Percentiles rank a stretch among this genome's conserved stretches.
Evolutionary conservation across 2,329 filamentous ascomycete species (phyloP).

Genomic region (Xylaria sp.): DNA sequence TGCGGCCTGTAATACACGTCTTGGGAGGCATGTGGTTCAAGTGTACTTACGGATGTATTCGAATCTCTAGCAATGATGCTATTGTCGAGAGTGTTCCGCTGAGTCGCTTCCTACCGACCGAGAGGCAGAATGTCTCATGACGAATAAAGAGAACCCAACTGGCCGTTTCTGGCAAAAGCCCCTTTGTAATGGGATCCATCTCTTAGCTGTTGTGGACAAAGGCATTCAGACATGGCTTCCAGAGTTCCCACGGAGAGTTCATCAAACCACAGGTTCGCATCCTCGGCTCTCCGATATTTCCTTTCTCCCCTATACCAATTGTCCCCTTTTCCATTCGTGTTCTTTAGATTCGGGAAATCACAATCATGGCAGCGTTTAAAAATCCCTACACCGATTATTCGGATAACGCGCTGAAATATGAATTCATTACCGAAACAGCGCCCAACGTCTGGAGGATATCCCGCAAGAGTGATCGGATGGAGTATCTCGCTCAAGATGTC

Average conservation of each 20-base stretch:
- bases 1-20: too few species aligned
- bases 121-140: constrained; percentile 17
- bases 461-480: constrained; percentile 42
- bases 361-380: constrained; percentile 34
- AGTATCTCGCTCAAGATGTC: constrained; percentile 47
- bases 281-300: constrained; percentile 3
- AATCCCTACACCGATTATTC: constrained; percentile 30
- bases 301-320: constrained; percentile 13
- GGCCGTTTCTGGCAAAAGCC: constrained; percentile 39
- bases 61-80: background rate
- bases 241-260: constrained; percentile 19
- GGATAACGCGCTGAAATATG: constrained; percentile 39
- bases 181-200: constrained; percentile 40
- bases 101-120: background rate
- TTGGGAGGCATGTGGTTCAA: background rate
- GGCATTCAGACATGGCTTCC: constrained; percentile 41
- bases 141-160: constrained; percentile 24
- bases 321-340: background rate
- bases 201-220: constrained; percentile 41
- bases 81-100: background rate
- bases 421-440: constrained; percentile 44
- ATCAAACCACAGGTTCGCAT: constrained; percentile 25
- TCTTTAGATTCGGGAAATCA: constrained; percentile 6
- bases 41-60: background rate
- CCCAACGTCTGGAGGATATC: constrained; percentile 46